Evolutionary conservation across 2,329 filamentous ascomycete species (phyloP).

Genomic region (Paraconiothyrium brasiliense): DNA sequence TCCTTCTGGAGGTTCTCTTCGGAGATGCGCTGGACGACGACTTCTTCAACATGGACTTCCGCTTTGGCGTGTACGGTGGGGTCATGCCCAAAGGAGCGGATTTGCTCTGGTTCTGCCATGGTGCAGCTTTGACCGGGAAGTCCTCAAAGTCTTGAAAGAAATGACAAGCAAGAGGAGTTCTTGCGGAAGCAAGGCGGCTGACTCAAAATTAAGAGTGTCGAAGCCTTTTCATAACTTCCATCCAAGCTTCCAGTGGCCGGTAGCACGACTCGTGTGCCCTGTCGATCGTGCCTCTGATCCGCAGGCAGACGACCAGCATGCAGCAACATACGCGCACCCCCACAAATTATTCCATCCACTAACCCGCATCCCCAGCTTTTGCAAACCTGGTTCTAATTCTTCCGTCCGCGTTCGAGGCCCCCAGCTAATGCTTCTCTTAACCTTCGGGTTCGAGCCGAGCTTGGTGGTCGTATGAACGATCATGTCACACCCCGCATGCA

Average conservation of each 20-base stretch:
- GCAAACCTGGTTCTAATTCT: neutral
- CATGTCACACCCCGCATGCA: neutral
- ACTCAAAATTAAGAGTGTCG: neutral
- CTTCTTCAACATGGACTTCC: conserved; percentile 53
- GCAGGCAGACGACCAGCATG: neutral
- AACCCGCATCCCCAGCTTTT: neutral
- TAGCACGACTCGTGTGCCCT: neutral
- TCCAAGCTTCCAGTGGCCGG: neutral
- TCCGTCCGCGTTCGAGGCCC: neutral
- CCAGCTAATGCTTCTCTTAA: conserved; percentile 1
- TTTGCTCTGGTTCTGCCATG: conserved; percentile 6
- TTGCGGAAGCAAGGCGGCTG: neutral
- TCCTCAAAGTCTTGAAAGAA: neutral
- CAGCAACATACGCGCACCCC: neutral
- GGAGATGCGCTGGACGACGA: conserved; percentile 56
- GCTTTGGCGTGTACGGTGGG: conserved; percentile 20
- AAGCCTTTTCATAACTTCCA: conserved; percentile 3
- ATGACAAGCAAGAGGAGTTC: neutral
- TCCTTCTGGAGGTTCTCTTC: conserved; percentile 58
- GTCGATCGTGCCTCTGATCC: neutral
- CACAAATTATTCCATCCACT: conserved; percentile 8
- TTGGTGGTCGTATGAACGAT: neutral
- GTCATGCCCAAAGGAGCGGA: conserved; percentile 8
- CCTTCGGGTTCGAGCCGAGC: neutral
- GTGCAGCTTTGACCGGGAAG: neutral